Evolutionary conservation across 345 rosid genomes (phyloP).

Genomic region (Moringa oleifera): DNA sequence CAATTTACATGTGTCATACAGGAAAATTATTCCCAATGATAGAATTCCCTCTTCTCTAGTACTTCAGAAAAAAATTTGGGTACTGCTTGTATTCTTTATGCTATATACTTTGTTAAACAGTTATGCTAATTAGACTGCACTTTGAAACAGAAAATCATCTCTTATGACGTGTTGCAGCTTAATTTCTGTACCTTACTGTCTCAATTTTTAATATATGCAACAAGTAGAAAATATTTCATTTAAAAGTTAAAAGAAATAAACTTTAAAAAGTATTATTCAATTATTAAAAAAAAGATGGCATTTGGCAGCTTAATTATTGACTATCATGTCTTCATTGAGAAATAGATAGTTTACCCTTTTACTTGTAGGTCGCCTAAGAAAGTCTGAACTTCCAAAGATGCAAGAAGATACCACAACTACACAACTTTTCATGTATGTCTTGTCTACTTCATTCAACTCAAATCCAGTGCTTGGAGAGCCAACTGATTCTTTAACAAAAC

Average conservation of each 20-base stretch:
- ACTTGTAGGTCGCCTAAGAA: constrained; percentile 79
- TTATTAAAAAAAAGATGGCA: constrained; percentile 5
- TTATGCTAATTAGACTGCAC: not conserved
- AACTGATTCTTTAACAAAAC: constrained; percentile 62
- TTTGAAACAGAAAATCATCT: not conserved
- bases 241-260: constrained; percentile 5
- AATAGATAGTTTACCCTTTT: constrained; percentile 39
- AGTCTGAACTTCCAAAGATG: constrained; percentile 93
- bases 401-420: constrained; percentile 79
- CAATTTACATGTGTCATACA: too few species aligned
- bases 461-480: constrained; percentile 50
- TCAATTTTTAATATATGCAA: not conserved
- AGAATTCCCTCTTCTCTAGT: not conserved
- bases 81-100: not conserved
- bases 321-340: not conserved
- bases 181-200: not conserved
- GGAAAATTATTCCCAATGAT: not conserved
- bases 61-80: not conserved
- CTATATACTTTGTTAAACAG: too few species aligned
- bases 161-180: not conserved
- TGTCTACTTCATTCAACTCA: constrained; percentile 61
- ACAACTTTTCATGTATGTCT: constrained; percentile 68
- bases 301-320: not conserved
- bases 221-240: not conserved
- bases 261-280: not conserved